Conservation (phyloP, 805 yeast genomes). For the Scheffersomyces ergatensis region DNA sequence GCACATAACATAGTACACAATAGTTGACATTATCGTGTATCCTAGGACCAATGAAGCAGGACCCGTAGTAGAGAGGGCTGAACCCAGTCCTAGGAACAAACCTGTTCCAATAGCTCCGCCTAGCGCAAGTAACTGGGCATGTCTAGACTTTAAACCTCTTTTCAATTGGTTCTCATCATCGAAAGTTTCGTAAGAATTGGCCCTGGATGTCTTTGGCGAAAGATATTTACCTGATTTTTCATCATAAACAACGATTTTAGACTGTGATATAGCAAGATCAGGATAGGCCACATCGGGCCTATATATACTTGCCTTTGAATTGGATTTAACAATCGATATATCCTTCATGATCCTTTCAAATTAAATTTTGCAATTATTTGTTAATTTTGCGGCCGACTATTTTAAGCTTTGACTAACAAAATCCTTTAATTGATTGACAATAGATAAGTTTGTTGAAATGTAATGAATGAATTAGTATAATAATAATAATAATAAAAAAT, state of each 20-base stretch:
- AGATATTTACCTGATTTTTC: constrained; percentile 16
- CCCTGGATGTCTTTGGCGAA: constrained; percentile 15
- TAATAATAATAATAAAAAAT: no score
- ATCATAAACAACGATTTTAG: constrained; percentile 22
- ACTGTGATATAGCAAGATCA: constrained; percentile 25
- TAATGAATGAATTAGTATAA: no score
- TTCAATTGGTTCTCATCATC: constrained; percentile 25
- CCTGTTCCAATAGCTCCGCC: constrained; percentile 89
- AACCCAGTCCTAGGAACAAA: constrained; percentile 63
- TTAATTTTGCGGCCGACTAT: no score
- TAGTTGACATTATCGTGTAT: constrained; percentile 18
- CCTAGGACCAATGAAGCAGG: constrained; percentile 58
- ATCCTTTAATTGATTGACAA: no score
- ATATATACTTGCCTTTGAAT: constrained; percentile 10
- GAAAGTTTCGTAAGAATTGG: constrained; percentile 13
- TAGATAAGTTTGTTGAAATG: no score
- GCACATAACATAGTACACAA: constrained; percentile 29
- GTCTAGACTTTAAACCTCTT: constrained; percentile 42
- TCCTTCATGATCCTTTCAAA: no score
- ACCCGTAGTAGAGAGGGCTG: constrained; percentile 58
- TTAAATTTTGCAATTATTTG: no score
- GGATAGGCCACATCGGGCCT: constrained; percentile 22
- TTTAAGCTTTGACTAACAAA: no score
- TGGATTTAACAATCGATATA: background rate
- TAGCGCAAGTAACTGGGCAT: constrained; percentile 72